Percentiles rank a stretch among this genome's conserved stretches.
These are phyloP conservation scores for Bolboschoenus planiculmis DNA, from an alignment of 176 grass and related monocot genomes.

Conservation along the genomic window DNA sequence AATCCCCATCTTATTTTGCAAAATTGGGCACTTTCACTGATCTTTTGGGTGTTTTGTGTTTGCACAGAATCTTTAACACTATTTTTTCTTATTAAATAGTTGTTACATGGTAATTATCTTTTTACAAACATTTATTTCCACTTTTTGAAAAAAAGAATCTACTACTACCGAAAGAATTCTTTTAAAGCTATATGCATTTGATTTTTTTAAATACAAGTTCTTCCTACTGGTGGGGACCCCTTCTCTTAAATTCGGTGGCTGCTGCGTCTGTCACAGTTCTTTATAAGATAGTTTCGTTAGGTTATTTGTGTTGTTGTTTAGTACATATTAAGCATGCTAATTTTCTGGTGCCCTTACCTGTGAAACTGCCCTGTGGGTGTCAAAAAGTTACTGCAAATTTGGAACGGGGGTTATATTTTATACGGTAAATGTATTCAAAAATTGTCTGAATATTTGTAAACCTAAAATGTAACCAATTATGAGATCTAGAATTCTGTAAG, in stretches of 20 bases:
- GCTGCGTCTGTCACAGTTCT: background rate
- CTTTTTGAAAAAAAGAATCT: too few relatives aligned
- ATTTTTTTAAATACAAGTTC: background rate
- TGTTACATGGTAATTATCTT: too few relatives aligned
- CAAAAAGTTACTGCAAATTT: background rate
- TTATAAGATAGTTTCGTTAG: background rate
- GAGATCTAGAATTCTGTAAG: background rate
- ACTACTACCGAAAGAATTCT: background rate
- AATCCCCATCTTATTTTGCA: background rate
- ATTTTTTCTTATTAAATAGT: too few relatives aligned
- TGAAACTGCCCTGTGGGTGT: background rate
- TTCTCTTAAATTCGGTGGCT: background rate
- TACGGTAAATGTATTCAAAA: background rate
- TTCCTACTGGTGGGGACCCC: background rate
- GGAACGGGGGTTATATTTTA: background rate
- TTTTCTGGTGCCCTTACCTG: background rate
- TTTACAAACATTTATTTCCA: too few relatives aligned
- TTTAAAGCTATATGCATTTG: background rate
- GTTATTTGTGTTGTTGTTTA: background rate
- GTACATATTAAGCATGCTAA: background rate
- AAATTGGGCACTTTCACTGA: background rate
- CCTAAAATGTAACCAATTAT: background rate
- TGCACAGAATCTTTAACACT: too few relatives aligned
- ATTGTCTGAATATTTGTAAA: background rate
- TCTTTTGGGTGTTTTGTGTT: background rate